Evolutionary conservation across 495 filamentous ascomycete species (phyloP).

Genomic region (Aspergillus mulundensis): DNA sequence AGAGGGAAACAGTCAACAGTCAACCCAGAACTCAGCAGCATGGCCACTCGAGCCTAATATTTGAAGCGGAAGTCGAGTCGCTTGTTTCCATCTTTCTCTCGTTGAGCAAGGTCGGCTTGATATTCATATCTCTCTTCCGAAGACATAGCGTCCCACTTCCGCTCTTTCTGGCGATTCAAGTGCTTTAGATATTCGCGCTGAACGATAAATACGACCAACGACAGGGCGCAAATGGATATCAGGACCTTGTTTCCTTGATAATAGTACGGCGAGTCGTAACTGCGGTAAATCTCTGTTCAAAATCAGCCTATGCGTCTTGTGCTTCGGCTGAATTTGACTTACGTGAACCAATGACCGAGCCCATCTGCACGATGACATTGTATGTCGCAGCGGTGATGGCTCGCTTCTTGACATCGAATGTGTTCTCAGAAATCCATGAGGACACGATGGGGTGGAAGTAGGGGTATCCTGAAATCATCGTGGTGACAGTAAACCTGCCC

Average conservation of each 20-base stretch:
- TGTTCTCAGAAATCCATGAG: constrained; percentile 41
- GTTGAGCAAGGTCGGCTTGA: constrained; percentile 25
- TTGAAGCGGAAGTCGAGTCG: constrained; percentile 39
- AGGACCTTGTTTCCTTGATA: constrained; percentile 37
- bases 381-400: constrained; percentile 42
- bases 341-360: constrained; percentile 29
- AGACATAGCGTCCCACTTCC: constrained; percentile 33
- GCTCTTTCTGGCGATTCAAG: constrained; percentile 35
- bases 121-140: constrained; percentile 30
- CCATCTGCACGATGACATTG: constrained; percentile 41
- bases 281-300: constrained; percentile 31
- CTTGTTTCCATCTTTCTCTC: constrained; percentile 35
- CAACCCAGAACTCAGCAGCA: too few relatives aligned
- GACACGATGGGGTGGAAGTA: constrained; percentile 45
- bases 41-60: too few relatives aligned
- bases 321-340: background rate
- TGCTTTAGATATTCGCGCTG: constrained; percentile 27
- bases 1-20: too few relatives aligned
- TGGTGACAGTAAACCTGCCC: constrained; percentile 37
- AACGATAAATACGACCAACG: constrained; percentile 28
- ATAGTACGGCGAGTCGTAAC: constrained; percentile 33
- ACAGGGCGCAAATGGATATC: constrained; percentile 29
- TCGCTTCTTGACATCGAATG: constrained; percentile 37
- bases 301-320: background rate
- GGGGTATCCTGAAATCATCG: constrained; percentile 40